Base-by-base conservation (phyloP, 1,284 basidiomycete genomes). In the Cerrena zonata region DNA sequence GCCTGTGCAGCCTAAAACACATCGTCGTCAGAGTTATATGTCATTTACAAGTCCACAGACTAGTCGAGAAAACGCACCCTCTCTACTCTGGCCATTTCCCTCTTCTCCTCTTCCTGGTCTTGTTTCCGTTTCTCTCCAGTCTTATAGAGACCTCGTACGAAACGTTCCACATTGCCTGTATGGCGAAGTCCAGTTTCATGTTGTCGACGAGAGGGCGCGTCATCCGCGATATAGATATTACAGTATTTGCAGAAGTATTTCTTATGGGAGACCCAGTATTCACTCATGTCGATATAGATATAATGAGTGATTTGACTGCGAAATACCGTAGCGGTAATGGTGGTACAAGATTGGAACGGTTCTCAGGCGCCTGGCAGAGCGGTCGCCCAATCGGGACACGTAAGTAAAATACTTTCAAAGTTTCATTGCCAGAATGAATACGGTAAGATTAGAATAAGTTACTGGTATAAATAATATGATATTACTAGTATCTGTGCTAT, bases 101-200 rank as follows among this genome's bases (percentile, higher is more conserved):
- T 74, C 59, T 82, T 86, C 70, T 94, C 92, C 61, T 92, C 86
- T 49, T 89, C 90, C 44, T 78, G 76, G 58, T 96, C 94, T 66
- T 87, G 84, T 72, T 91, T 90, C 49, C 83, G 81, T 70, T 86
- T 85, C 70, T 94, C 91, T 3, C 93, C 89, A n/a, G 83, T 74
- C 73, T 95, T 95, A 78, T 99, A 99, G 25, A 98, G 79, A 39
- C 89, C 83, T 39, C 91, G 78, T 48, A 99, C 89, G 68, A 89
- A 95, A 7, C 94, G 79, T 64, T 97, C 94, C 55, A 91, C 84
- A 67, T 91, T 96, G 45, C 93, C 93, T 66, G 96, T 91, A 73
- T 99, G 96, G 44, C 91, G 83, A 46, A 95, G 71, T 41, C 96
- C 96, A 56, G 81, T 89, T 70, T 99, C 96, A 67, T 99, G 96